phyloP scores from a whole-genome alignment of 768 basidiomycete genomes.

The Boletus speciosus region DNA sequence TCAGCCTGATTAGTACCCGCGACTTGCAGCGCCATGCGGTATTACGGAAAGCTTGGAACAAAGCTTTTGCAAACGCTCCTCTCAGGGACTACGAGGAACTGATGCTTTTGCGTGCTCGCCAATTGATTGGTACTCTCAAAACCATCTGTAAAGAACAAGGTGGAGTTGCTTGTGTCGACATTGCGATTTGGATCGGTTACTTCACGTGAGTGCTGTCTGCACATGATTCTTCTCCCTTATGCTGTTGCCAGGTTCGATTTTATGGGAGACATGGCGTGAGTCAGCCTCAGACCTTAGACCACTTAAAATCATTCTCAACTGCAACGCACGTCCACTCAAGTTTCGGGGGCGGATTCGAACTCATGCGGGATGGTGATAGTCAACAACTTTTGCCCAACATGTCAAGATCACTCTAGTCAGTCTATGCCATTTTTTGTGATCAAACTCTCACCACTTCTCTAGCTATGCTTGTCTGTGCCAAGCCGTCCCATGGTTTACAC shows the following conservation, averaged over 20 bases:
- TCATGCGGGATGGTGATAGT: constrained; percentile 36
- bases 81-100: constrained; percentile 27
- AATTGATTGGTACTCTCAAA: constrained; percentile 15
- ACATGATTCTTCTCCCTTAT: neutral
- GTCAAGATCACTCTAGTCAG: constrained; percentile 29
- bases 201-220: constrained; percentile 17
- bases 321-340: constrained; percentile 14
- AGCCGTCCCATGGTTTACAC: constrained; percentile 23
- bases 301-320: neutral
- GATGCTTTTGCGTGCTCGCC: constrained; percentile 20
- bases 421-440: neutral
- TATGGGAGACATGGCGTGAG: constrained; percentile 30
- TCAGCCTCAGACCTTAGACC: neutral
- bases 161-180: constrained; percentile 5
- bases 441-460: constrained; percentile 3
- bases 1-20: constrained; percentile 17
- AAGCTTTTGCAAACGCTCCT: constrained; percentile 29
- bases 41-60: constrained; percentile 31
- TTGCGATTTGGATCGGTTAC: constrained; percentile 21
- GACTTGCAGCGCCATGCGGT: constrained; percentile 20
- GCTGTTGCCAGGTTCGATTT: constrained; percentile 19
- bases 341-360: constrained; percentile 38
- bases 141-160: constrained; percentile 11
- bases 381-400: constrained; percentile 29
- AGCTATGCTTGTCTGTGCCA: constrained; percentile 17